Evolutionary conservation across 176 grass and related monocot genomes (phyloP).

Genomic region (Carex parvula): DNA sequence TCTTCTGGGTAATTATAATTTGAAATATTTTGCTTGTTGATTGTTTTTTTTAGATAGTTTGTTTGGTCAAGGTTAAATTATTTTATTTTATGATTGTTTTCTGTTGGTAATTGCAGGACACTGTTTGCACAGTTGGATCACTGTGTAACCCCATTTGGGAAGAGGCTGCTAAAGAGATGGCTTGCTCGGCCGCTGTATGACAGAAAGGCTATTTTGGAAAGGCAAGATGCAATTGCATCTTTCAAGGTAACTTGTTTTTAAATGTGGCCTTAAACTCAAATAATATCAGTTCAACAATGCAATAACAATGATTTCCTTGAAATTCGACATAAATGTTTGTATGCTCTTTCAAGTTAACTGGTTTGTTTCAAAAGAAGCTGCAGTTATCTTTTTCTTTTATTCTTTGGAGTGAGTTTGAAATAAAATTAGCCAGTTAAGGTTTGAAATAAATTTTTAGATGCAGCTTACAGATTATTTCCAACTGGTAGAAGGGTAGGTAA

Average conservation of each 20-base stretch:
- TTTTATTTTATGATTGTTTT: conserved; percentile 13
- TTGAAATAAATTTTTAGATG: neutral
- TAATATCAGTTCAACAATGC: neutral
- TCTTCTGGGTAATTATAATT: conserved; percentile 57
- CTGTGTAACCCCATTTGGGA: conserved; percentile 85
- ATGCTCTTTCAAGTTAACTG: neutral
- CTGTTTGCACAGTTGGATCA: conserved; percentile 95
- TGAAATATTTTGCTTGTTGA: neutral
- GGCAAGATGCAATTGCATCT: conserved; percentile 69
- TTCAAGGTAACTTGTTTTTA: conserved; percentile 55
- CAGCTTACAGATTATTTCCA: neutral
- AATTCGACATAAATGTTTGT: neutral
- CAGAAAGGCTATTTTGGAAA: conserved; percentile 52
- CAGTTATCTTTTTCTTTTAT: neutral
- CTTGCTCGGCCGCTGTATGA: conserved; percentile 81
- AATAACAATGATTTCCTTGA: neutral
- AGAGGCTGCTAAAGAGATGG: conserved; percentile 87
- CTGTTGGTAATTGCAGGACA: conserved; percentile 55
- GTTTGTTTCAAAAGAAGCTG: neutral
- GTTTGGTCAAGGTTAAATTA: conserved; percentile 13
- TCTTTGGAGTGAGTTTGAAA: neutral
- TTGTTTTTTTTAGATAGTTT: conserved; percentile 20
- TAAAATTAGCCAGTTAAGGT: too few relatives aligned
- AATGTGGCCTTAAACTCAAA: neutral
- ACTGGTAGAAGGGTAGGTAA: neutral